Base-by-base conservation (phyloP, 768 basidiomycete genomes). In the Lactarius hengduanensis region DNA sequence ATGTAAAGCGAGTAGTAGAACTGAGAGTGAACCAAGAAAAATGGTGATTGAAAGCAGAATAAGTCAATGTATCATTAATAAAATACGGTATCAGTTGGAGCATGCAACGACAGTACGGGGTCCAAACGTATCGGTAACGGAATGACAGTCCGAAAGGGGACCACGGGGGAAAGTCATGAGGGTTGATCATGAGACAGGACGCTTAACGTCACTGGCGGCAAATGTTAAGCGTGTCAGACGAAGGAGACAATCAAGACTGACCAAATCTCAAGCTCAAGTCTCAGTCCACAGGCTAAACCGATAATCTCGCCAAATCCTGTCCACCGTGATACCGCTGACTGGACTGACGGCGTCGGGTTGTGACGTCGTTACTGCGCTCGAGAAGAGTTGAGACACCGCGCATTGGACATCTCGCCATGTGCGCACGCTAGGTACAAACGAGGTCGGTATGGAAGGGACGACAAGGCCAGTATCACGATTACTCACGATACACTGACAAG, bases 401-500 rank as follows among this genome's bases (percentile, higher is more conserved):
- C 87, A 89, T 56, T 79, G 80, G 50, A 84, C 79, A 70, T 89
- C 86, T 70, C 85, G 80, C 87, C 88, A 90, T 66, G 85, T 80
- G 66, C 84, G 80, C 41, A 86, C 88, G 40, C 88, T 90, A 73
- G 2, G 34, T 58, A 20, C 32, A 53, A 47, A 22, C 16, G 32
- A 58, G 61, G 22, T 47, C 22, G 28, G 16, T 41, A 34, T 9
- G 34, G 34, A n/a, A 43, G 34, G 20, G 36, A 28, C 30, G 45
- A n/a, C 47, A 43, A 41, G 32, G 56, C 2, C 32, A 6, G 55
- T 32, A 28, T 16, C 26, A 45, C 47, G n/a, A 34, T 22, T 53
- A 78, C 87, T 72, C 76, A 89, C 88, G 86, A 87, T 76, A 90
- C 82, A 73, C 86, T 86, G 65, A 83, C 86, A 34, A 89, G 87